Base-by-base conservation (phyloP, 345 rosid species). In the Balakata baccata region DNA sequence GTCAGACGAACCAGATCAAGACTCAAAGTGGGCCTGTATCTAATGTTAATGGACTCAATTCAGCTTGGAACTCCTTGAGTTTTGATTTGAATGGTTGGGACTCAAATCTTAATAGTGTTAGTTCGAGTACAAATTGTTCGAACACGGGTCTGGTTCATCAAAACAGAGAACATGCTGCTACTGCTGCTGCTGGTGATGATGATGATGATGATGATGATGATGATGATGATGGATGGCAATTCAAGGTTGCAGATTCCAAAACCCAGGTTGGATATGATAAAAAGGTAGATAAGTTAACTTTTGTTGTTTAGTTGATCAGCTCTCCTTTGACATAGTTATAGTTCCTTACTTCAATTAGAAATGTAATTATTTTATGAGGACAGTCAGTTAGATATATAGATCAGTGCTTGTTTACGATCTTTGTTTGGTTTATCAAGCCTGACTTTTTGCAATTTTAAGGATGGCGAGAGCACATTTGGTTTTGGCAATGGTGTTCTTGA, bases 201-300 rank as follows among this genome's bases (percentile, higher is more conserved):
- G n/a, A n/a, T n/a, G n/a, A 14, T 62, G 86, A 66, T 78, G 83
- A 68, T 68, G 81, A 71, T 60, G 46, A 14, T 62, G 86, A 66
- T 78, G 83, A 68, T 68, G 81, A 71, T 60, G 83, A 77, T 64
- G 86, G 77, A 47, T 87, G 90, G 91, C 88, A 79, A 18, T 81
- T 85, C 72, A 85, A 78, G 72, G 75, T 77, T 34, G 86, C 86
- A 1, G 81, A 76, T 62, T 70, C 83, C 11, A 34, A 68, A 70
- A 23, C 43, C 61, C 71, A 34, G 46, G 34, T 10, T 59, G 72
- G 49, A 49, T 68, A 58, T 34, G 64, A 52, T 18, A 56, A 41
- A 41, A 41, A 69, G 25, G 50, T 52, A 22, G 41, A 70, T 41
- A n/a, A 11, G 20, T 20, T 1, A 43, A 34, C 8, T 41, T 7